Evolutionary conservation across 495 filamentous ascomycete genomes (phyloP).

Genomic region (Thermothielavioides terrestris): DNA sequence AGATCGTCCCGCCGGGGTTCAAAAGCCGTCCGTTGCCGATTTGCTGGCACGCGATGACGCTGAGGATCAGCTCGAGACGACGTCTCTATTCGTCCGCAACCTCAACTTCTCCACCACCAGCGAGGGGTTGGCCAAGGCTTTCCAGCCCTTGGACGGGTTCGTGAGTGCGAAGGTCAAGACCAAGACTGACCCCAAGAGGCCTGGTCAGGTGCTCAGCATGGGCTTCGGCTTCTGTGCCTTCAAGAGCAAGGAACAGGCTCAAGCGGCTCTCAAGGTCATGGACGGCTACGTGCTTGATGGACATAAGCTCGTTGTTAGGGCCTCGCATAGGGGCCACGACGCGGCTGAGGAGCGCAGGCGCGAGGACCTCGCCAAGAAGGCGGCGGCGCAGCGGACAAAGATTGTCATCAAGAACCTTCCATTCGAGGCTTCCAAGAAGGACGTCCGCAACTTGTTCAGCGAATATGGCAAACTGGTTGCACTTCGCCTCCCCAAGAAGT

Average conservation of each 20-base stretch:
- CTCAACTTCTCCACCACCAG: conserved; percentile 86
- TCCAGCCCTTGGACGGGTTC: conserved; percentile 76
- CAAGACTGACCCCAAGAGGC: conserved; percentile 75
- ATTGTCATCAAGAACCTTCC: conserved; percentile 98
- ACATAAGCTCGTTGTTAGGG: conserved; percentile 75
- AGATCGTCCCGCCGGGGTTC: conserved; percentile 27
- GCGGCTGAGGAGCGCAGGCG: conserved; percentile 76
- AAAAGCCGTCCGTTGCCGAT: conserved; percentile 38
- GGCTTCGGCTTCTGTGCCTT: conserved; percentile 96
- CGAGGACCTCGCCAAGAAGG: conserved; percentile 71
- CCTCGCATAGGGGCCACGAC: conserved; percentile 76
- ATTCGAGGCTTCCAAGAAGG: conserved; percentile 90
- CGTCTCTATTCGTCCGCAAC: conserved; percentile 86
- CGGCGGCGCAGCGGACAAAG: conserved; percentile 67
- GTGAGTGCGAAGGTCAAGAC: conserved; percentile 77
- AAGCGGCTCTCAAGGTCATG: conserved; percentile 73
- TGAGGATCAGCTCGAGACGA: conserved; percentile 50
- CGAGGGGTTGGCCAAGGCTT: conserved; percentile 59
- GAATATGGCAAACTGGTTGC: conserved; percentile 86
- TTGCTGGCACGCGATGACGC: conserved; percentile 50
- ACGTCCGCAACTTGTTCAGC: conserved; percentile 74
- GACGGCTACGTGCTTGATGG: conserved; percentile 75
- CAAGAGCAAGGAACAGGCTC: conserved; percentile 61
- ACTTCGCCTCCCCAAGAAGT: conserved; percentile 89
- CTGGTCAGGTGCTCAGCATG: conserved; percentile 81